Evolutionary conservation across 2,329 filamentous ascomycete genomes (phyloP).

Genomic region (Alternaria alternata): DNA sequence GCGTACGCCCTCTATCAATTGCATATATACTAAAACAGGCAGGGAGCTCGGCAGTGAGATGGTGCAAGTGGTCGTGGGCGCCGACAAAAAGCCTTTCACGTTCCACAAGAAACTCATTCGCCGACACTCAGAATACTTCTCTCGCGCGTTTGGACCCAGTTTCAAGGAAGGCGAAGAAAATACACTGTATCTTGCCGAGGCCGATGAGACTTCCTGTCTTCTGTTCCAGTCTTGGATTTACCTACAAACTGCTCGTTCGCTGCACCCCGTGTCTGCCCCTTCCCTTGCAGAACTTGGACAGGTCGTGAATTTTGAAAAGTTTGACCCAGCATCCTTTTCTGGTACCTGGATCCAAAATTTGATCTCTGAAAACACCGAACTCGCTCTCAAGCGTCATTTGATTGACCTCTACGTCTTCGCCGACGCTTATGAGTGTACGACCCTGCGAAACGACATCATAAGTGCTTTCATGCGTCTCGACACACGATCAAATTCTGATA

Average conservation of each 20-base stretch:
- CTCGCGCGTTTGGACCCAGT: not conserved
- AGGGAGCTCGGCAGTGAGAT: not conserved
- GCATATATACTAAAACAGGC: not conserved
- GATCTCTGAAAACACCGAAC: not conserved
- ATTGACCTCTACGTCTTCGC: not conserved
- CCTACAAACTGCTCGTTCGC: not conserved
- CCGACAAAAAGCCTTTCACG: not conserved
- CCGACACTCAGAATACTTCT: not conserved
- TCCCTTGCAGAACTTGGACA: too few relatives aligned
- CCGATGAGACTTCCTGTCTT: not conserved
- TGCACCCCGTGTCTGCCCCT: too few relatives aligned
- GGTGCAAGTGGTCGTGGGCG: not conserved
- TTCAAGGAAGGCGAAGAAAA: not conserved
- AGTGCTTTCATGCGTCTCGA: not conserved
- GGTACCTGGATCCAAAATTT: too few relatives aligned
- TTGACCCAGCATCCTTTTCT: not conserved
- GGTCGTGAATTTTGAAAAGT: too few relatives aligned
- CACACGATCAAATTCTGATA: too few relatives aligned
- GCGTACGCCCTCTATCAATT: not conserved
- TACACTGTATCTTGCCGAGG: not conserved
- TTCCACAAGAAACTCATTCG: not conserved
- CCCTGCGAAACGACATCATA: not conserved
- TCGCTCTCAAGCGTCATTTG: not conserved
- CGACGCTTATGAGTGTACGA: not conserved
- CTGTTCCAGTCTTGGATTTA: not conserved